Base-by-base conservation (phyloP, 2,329 filamentous ascomycete species). In the Zasmidium angulare region DNA sequence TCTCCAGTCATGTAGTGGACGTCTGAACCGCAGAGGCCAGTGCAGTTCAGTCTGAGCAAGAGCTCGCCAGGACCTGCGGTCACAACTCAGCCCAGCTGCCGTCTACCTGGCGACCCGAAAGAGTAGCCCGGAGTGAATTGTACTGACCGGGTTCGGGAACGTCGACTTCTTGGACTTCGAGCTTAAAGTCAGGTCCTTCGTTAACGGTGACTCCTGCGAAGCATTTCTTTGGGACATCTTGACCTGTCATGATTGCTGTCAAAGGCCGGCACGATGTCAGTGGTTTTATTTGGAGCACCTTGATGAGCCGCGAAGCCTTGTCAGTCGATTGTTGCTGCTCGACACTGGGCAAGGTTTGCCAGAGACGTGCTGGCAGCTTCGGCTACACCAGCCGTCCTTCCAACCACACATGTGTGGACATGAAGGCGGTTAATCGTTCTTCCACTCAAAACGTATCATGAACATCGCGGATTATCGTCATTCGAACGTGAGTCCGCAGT, bases 1-100 rank as follows among this genome's bases (percentile, higher is more conserved):
- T 53, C 51, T 2, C 21, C 31, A 7, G 40, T 24, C 81, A 85
- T 84, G 71, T 81, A 81, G 66, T 86, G 83, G 19, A 86, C 71
- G 64, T 86, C 84, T 31, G 77, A 80, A 60, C 81, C 79, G 73
- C 84, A 86, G 51, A 86, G 76, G 0, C 84, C 84, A 1, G 83
- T 86, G 23, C 77, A 77, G 58, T 85, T 86, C 54, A 86, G 75
- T 55, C 79, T 81, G 66, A 86, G 76, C 10, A 86, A 76, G 21
- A 86, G 72, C 59, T 86, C 83, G 52, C 84, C 76, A 7, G 64
- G 63, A 59, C 66, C 68, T 69, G 22, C 22, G 22, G 11, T 29
- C n/a, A n/a, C n/a, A n/a, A n/a, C n/a, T n/a, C n/a, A n/a, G n/a
- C n/a, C n/a, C n/a, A n/a, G n/a, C n/a, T n/a, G n/a, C n/a, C n/a